These are phyloP conservation scores for Flaveria linearis DNA, from an alignment of 129 eudicot genomes.

Conservation along the genomic window DNA sequence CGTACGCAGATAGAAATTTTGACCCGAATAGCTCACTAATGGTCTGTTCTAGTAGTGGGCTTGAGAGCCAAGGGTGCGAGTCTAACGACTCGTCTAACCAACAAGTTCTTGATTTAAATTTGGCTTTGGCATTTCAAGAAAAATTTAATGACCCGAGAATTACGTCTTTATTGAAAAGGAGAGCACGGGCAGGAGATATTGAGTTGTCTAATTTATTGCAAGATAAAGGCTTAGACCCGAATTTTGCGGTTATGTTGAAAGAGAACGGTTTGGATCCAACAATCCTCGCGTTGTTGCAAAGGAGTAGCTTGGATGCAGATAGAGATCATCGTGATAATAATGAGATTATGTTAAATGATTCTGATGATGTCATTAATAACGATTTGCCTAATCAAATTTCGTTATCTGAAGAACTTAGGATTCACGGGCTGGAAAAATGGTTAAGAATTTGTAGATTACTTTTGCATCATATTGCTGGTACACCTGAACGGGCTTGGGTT, in stretches of 20 bases:
- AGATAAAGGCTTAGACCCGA: constrained; percentile 94
- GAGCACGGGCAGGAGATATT: constrained; percentile 68
- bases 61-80: constrained; percentile 90
- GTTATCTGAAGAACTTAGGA: constrained; percentile 91
- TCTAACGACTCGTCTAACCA: constrained; percentile 72
- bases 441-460: constrained; percentile 64
- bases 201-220: constrained; percentile 80
- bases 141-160: constrained; percentile 89
- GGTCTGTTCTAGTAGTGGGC: constrained; percentile 82
- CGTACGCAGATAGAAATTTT: constrained; percentile 22
- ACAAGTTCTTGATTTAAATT: constrained; percentile 63
- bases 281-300: constrained; percentile 81
- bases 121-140: constrained; percentile 85
- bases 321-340: constrained; percentile 90
- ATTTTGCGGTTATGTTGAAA: constrained; percentile 96
- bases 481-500: constrained; percentile 97
- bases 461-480: constrained; percentile 81
- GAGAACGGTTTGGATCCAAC: constrained; percentile 93
- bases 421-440: constrained; percentile 89
- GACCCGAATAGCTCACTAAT: constrained; percentile 55
- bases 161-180: constrained; percentile 70
- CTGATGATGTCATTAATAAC: constrained; percentile 49
- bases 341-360: constrained; percentile 55
- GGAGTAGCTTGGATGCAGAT: constrained; percentile 99
- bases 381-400: constrained; percentile 76